Evolutionary conservation across 495 filamentous ascomycete species (phyloP).

Genomic region (Aspergillus funiculosus): DNA sequence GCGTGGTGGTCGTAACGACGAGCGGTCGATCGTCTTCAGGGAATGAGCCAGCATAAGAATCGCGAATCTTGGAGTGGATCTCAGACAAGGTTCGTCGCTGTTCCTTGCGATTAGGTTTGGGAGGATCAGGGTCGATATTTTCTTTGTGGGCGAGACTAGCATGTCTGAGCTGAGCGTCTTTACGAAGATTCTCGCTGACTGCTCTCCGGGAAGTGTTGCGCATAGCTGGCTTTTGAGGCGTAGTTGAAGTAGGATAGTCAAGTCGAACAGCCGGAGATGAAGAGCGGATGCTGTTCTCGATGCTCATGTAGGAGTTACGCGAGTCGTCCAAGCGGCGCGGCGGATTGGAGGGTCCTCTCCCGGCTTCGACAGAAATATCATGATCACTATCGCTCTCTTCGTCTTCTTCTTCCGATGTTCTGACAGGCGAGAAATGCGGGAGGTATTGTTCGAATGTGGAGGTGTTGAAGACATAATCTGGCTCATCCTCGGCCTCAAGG

Average conservation of each 20-base stretch:
- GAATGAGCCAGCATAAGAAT: slow-evolving; percentile 51
- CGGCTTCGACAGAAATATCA: slow-evolving; percentile 42
- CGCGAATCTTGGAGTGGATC: slow-evolving; percentile 51
- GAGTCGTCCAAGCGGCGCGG: slow-evolving; percentile 36
- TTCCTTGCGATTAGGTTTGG: slow-evolving; percentile 28
- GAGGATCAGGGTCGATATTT: slow-evolving; percentile 33
- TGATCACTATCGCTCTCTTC: slow-evolving; percentile 27
- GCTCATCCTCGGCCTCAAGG: slow-evolving; percentile 30
- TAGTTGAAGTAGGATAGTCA: slow-evolving; percentile 37
- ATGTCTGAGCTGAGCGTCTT: slow-evolving; percentile 41
- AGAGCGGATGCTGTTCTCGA: slow-evolving; percentile 44
- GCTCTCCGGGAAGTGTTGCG: slow-evolving; percentile 26
- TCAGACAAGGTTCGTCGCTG: slow-evolving; percentile 45
- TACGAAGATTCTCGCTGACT: slow-evolving; percentile 39
- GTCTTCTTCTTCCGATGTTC: slow-evolving; percentile 39
- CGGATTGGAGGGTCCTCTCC: slow-evolving; percentile 36
- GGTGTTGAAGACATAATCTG: slow-evolving; percentile 53
- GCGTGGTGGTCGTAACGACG: slow-evolving; percentile 40
- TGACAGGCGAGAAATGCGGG: slow-evolving; percentile 51
- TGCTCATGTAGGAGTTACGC: slow-evolving; percentile 41
- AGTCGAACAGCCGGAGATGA: slow-evolving; percentile 44
- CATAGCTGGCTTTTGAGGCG: slow-evolving; percentile 36
- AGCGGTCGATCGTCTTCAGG: slow-evolving; percentile 48
- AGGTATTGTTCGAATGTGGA: slow-evolving; percentile 58
- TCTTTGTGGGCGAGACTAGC: slow-evolving; percentile 45